Base-by-base conservation (phyloP, 2,329 filamentous ascomycete species). In the Talaromyces funiculosus region DNA sequence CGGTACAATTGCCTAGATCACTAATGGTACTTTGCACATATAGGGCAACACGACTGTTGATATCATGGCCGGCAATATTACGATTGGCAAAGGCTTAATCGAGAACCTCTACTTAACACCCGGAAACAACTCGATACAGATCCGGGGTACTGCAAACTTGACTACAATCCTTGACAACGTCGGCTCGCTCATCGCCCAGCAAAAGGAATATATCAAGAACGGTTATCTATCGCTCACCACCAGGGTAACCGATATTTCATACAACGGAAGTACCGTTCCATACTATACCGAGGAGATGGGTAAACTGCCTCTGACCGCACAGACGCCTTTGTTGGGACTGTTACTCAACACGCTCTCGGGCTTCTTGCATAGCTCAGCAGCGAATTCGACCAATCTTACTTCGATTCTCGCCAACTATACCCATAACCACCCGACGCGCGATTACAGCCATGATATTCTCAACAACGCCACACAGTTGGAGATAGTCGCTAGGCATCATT, bases 21-120 rank as follows among this genome's bases (percentile, higher is more conserved):
- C 29, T 43, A 42, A 57, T 42, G 18, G 2, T 20, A 22, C 14
- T 6, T 22, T 16, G n/a, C 14, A 14, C 29, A 29, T 14, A 26
- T 16, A 71, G 69, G 84, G 83, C 62, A 81, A 82, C 60, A 78
- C 84, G 1, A 79, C 80, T 5, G 73, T 85, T 64, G 73, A 80
- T 61, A 76, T 86, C 60, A 76, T 75, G 40, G 77, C 81, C 58
- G 77, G 77, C 37, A 73, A 75, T 38, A 75, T 75, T 4, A 47
- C 74, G 5, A 78, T 86, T 53, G 84, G 82, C 43, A 80, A 76
- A 56, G 68, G 78, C 2, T 77, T 80, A 0, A 72, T 86, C 29
- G 69, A 76, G 37, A 71, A 84, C 64, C 72, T 86, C 35, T 72
- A 77, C 8, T 72, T 86, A 24, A 72, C 68, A n/a, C 84, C 84